Percentiles rank a stretch among this genome's conserved stretches.
Conservation (phyloP, 345 rosid genomes). For the Salix purpurea region DNA sequence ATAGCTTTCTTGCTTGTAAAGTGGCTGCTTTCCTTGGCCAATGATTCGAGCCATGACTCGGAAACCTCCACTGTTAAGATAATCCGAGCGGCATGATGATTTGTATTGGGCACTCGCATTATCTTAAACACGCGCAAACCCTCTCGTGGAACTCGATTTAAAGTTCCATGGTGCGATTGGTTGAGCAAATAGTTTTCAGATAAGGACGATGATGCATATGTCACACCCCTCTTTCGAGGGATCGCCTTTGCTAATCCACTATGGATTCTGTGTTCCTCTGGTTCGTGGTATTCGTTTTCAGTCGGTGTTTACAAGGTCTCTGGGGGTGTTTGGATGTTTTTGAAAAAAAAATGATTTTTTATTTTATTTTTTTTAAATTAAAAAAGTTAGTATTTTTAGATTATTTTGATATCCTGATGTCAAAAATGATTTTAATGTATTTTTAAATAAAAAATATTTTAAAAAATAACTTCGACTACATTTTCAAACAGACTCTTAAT, state of each 20-base stretch:
- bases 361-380: no score
- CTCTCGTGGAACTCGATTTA: background rate
- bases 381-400: no score
- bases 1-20: background rate
- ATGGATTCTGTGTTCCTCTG: background rate
- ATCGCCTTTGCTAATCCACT: background rate
- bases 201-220: background rate
- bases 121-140: background rate
- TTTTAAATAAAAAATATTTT: no score
- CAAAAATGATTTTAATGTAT: no score
- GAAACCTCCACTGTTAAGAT: background rate
- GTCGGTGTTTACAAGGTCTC: background rate
- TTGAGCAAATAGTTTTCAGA: background rate
- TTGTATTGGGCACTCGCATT: background rate
- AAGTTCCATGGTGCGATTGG: background rate
- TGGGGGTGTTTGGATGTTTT: no score
- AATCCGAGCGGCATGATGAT: background rate
- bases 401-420: no score
- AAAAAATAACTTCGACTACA: rapidly evolving
- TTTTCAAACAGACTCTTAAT: rapidly evolving
- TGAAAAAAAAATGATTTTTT: no score
- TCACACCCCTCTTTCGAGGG: background rate
- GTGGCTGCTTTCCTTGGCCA: background rate
- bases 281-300: background rate
- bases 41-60: background rate